Percentiles rank a stretch among this genome's conserved stretches.
Conservation (phyloP, 2,329 filamentous ascomycete genomes). For the Coniochaeta pulveracea region DNA sequence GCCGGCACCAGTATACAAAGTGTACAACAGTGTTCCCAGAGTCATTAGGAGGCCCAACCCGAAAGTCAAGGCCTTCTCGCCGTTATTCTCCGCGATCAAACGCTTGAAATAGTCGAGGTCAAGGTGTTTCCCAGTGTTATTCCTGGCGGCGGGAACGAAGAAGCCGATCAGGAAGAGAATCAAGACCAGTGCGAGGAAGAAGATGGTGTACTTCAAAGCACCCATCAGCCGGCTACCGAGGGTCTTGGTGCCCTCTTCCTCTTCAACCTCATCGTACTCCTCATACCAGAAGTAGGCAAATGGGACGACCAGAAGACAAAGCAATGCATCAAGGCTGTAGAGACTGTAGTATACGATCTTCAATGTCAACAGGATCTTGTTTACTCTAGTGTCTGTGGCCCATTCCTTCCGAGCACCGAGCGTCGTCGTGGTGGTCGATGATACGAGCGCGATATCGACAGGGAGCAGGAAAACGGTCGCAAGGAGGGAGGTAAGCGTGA, state of each 20-base stretch:
- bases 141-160: slow-evolving; percentile 74
- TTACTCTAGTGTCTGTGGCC: slow-evolving; percentile 74
- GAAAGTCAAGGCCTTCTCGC: slow-evolving; percentile 87
- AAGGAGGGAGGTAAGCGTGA: slow-evolving; percentile 77
- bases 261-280: slow-evolving; percentile 86
- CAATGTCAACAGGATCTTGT: slow-evolving; percentile 67
- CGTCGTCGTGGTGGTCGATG: slow-evolving; percentile 67
- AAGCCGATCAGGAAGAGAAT: slow-evolving; percentile 87
- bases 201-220: slow-evolving; percentile 84
- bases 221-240: slow-evolving; percentile 61
- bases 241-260: slow-evolving; percentile 67
- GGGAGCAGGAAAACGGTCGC: slow-evolving; percentile 88
- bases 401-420: slow-evolving; percentile 84
- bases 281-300: slow-evolving; percentile 99
- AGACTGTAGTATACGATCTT: slow-evolving; percentile 86
- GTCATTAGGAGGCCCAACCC: slow-evolving; percentile 79
- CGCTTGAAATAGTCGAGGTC: slow-evolving; percentile 89
- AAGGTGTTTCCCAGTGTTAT: slow-evolving; percentile 52
- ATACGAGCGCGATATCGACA: slow-evolving; percentile 90
- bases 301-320: slow-evolving; percentile 82
- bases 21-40: slow-evolving; percentile 74
- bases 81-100: slow-evolving; percentile 74
- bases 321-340: slow-evolving; percentile 81
- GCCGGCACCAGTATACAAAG: slow-evolving; percentile 79
- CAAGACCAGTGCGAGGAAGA: slow-evolving; percentile 69